These are phyloP conservation scores for Debaryomyces udenii DNA, from an alignment of 1,139 yeast species.

Conservation along the genomic window DNA sequence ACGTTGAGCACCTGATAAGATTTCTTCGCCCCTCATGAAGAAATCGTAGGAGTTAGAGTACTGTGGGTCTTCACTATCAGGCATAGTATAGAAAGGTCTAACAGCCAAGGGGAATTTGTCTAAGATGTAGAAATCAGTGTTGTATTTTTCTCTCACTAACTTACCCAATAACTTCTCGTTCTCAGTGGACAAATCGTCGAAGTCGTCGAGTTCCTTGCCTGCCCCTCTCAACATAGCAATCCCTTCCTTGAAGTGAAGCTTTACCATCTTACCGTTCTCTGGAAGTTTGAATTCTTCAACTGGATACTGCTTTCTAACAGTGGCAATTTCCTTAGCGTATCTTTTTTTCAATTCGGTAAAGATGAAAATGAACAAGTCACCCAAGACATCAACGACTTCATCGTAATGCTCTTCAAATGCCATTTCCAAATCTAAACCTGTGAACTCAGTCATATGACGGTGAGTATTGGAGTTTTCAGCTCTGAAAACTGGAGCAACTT, in stretches of 20 bases:
- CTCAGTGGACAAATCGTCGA: slow-evolving; percentile 89
- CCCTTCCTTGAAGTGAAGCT: slow-evolving; percentile 88
- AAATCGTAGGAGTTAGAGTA: slow-evolving; percentile 96
- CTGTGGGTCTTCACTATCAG: slow-evolving; percentile 87
- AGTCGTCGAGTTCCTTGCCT: slow-evolving; percentile 81
- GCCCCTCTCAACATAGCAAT: slow-evolving; percentile 79
- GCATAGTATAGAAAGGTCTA: slow-evolving; percentile 99
- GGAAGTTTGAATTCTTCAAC: slow-evolving; percentile 97
- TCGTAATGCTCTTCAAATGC: slow-evolving; percentile 97
- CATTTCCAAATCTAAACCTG: slow-evolving; percentile 97
- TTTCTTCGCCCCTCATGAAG: slow-evolving; percentile 99
- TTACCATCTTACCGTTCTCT: slow-evolving; percentile 85
- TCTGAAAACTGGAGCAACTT: slow-evolving; percentile 96
- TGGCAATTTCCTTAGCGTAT: slow-evolving; percentile 80
- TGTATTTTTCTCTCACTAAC: slow-evolving; percentile 88
- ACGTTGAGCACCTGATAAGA: slow-evolving; percentile 98
- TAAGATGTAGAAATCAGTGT: slow-evolving; percentile 95
- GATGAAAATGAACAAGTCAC: slow-evolving; percentile 85
- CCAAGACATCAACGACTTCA: slow-evolving; percentile 83
- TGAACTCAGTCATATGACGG: slow-evolving; percentile 98
- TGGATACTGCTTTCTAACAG: slow-evolving; percentile 93
- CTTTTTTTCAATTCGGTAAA: slow-evolving; percentile 81
- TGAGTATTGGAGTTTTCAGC: slow-evolving; percentile 99
- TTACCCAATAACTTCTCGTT: slow-evolving; percentile 92
- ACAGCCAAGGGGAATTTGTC: slow-evolving; percentile 97